Conservation (phyloP, 2,329 filamentous ascomycete genomes). For the Coniochaeta sp. region DNA sequence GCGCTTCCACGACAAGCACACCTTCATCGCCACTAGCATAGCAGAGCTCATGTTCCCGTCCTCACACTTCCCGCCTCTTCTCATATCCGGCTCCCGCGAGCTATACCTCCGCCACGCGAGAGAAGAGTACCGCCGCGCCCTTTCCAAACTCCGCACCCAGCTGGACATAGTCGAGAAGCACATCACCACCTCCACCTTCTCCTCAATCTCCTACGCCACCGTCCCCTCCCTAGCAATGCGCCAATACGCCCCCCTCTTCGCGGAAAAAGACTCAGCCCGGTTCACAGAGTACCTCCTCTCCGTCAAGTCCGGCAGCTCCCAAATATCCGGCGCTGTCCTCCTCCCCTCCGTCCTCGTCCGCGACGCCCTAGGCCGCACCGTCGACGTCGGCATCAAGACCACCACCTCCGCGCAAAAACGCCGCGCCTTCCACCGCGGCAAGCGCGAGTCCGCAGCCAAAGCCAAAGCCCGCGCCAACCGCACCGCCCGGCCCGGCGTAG, state of each 20-base stretch:
- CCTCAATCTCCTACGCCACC: constrained; percentile 48
- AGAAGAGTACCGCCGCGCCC: constrained; percentile 43
- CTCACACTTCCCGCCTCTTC: constrained; percentile 19
- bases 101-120: constrained; percentile 47
- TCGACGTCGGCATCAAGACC: background rate
- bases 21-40: constrained; percentile 48
- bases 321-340: constrained; percentile 49
- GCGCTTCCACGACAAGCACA: constrained; percentile 51
- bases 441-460: too few relatives aligned
- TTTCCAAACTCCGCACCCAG: constrained; percentile 44
- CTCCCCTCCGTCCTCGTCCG: constrained; percentile 43
- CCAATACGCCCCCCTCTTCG: constrained; percentile 40
- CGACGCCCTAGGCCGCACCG: background rate
- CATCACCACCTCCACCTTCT: constrained; percentile 36
- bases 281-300: constrained; percentile 43
- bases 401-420: too few relatives aligned
- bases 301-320: constrained; percentile 38
- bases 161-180: constrained; percentile 47
- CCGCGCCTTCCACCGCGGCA: background rate
- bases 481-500: too few relatives aligned
- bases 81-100: constrained; percentile 35
- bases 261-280: constrained; percentile 38
- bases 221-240: constrained; percentile 52
- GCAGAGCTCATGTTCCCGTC: constrained; percentile 45
- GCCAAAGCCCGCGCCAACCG: too few relatives aligned